phyloP scores from a whole-genome alignment of 148 eudicot genomes.

The Polygonum maritimum region DNA sequence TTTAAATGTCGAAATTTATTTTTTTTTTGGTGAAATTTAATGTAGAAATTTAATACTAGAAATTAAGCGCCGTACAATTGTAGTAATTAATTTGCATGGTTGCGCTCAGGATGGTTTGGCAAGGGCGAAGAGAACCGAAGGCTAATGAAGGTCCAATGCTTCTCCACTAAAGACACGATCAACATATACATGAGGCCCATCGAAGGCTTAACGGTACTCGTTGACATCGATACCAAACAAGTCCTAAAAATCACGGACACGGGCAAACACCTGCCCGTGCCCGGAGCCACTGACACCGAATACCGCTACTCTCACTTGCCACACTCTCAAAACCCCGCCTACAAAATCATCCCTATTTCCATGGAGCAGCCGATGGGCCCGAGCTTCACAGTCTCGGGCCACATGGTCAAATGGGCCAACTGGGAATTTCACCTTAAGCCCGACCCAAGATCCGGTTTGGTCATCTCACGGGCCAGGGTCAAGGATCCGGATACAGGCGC shows the following conservation, averaged over 20 bases:
- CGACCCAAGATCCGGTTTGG: constrained; percentile 83
- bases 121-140: constrained; percentile 59
- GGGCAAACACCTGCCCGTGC: constrained; percentile 64
- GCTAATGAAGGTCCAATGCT: constrained; percentile 77
- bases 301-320: constrained; percentile 46
- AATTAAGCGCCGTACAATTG: neutral
- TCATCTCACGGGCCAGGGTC: constrained; percentile 62
- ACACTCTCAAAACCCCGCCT: constrained; percentile 11
- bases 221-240: constrained; percentile 63
- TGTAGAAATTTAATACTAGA: neutral
- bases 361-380: constrained; percentile 23
- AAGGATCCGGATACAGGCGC: constrained; percentile 48
- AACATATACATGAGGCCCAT: constrained; percentile 95
- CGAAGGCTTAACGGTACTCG: constrained; percentile 72
- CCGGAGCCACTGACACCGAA: constrained; percentile 68
- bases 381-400: constrained; percentile 48
- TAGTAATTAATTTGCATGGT: neutral
- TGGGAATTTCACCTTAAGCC: constrained; percentile 94
- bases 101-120: constrained; percentile 70
- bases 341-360: constrained; percentile 57
- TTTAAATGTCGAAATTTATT: no score
- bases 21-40: no score
- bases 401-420: constrained; percentile 77
- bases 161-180: constrained; percentile 52
- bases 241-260: constrained; percentile 62